Base-by-base conservation (phyloP, 257 asterid genomes). In the Solanum bukasovii region DNA sequence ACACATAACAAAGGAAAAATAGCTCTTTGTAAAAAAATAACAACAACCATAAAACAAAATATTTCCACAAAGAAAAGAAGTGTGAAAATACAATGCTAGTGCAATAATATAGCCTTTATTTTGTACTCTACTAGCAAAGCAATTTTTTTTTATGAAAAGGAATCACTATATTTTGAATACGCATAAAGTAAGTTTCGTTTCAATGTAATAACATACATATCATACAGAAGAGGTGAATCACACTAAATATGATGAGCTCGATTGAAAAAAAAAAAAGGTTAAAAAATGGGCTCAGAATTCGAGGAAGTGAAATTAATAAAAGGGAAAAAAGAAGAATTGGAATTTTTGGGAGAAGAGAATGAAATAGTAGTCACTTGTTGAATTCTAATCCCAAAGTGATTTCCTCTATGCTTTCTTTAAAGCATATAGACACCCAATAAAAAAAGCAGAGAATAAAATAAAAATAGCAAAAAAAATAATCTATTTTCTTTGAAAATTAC, bases 151-250 rank as follows among this genome's bases (percentile, higher is more conserved):
- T 1, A 20, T 4, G 70, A 63, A 7, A 63, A 63, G 14, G 13
- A 23, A 23, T 63, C 3, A 5, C 7, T 11, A 63, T 63, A 4
- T 63, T 63, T 63, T 23, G 5, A 10, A 63, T n/a, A n/a, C 3
- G 7, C 14, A 10, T 63, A 63, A 11, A 65, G 3, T 65, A n/a
- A 65, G 0, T 65, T 9, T n/a, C 3, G 1, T n/a, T n/a, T 65
- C 6, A 5, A 65, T 11, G 1, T 65, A 65, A 65, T 65, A 65
- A 2, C 3, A n/a, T 20, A 21, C 13, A 0, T 0, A 59, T 21
- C 5, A 59, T 59, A 59, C 9, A 0, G 0, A 59, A 0, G 0
- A 59, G 5, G n/a, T 20, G 2, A 59, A 21, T 59, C 1, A 59
- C 5, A 21, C 25, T n/a, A 65, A 10, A n/a, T 2, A 9, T n/a